These are phyloP conservation scores for Craterostigma plantagineum DNA, from an alignment of 257 asterid species.

Conservation along the genomic window DNA sequence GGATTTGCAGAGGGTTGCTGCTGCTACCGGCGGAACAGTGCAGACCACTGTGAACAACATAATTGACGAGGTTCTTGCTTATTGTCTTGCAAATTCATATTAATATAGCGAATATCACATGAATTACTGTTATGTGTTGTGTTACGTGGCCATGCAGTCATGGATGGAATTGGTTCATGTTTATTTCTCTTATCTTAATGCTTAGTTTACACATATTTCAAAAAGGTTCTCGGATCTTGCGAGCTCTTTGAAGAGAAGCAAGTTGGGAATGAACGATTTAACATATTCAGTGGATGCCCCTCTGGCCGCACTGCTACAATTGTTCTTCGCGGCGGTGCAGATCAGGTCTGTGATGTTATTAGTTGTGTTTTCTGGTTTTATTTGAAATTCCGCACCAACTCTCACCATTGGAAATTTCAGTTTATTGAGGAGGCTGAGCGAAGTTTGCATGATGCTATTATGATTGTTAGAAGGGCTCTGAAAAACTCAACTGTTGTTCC, in stretches of 20 bases:
- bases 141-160: too few species aligned
- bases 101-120: neutral
- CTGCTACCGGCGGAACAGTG: constrained; percentile 83
- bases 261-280: constrained; percentile 93
- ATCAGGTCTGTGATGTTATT: constrained; percentile 34
- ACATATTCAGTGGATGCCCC: constrained; percentile 83
- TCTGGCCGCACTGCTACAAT: constrained; percentile 78
- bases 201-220: constrained; percentile 1
- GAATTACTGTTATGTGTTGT: too few species aligned
- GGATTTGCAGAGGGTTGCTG: constrained; percentile 80
- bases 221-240: constrained; percentile 79
- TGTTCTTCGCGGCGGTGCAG: constrained; percentile 97
- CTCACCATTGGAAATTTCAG: constrained; percentile 14
- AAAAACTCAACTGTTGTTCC: constrained; percentile 80
- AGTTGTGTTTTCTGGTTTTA: neutral
- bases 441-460: constrained; percentile 61
- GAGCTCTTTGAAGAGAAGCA: constrained; percentile 79
- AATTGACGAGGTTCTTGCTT: constrained; percentile 46
- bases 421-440: constrained; percentile 64
- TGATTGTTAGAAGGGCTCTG: constrained; percentile 75
- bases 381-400: constrained; percentile 8
- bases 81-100: constrained; percentile 4
- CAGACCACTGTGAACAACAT: constrained; percentile 89
- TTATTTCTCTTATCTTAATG: neutral
- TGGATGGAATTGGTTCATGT: too few species aligned